Evolutionary conservation across 2,329 filamentous ascomycete species (phyloP).

Genomic region (Alternaria sp.): DNA sequence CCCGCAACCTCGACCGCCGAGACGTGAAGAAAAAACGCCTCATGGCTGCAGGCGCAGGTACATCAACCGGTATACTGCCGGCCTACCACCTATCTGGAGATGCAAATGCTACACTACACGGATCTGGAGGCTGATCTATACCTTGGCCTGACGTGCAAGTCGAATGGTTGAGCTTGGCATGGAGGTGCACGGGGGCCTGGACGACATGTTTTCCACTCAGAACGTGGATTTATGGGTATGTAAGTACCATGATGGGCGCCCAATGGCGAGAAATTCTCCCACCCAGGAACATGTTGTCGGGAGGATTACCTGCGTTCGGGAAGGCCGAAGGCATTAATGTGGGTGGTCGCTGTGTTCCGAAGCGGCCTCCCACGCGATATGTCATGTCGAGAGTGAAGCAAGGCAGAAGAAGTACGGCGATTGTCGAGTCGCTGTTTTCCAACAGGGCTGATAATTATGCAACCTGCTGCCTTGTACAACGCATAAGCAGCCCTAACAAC

Average conservation of each 20-base stretch:
- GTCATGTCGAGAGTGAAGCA: slow-evolving; percentile 10
- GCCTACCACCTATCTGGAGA: slow-evolving; percentile 2
- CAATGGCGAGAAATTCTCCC: slow-evolving; percentile 26
- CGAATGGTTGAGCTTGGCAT: slow-evolving; percentile 23
- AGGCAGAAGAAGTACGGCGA: neutral
- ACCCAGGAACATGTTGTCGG: slow-evolving; percentile 18
- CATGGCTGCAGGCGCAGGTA: slow-evolving; percentile 10
- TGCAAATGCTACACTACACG: slow-evolving; percentile 15
- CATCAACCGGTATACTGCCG: slow-evolving; percentile 5
- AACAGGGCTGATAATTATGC: neutral
- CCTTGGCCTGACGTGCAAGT: slow-evolving; percentile 24
- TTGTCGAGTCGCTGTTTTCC: neutral
- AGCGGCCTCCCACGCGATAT: slow-evolving; percentile 9
- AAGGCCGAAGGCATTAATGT: slow-evolving; percentile 7
- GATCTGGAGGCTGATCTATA: slow-evolving; percentile 7
- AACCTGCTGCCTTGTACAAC: neutral
- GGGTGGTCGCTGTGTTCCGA: neutral
- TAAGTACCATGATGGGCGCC: slow-evolving; percentile 41
- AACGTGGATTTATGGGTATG: neutral
- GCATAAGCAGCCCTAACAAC: neutral
- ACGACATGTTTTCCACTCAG: slow-evolving; percentile 12
- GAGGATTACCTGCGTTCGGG: slow-evolving; percentile 18
- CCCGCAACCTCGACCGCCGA: slow-evolving; percentile 16
- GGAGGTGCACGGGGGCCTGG: slow-evolving; percentile 11
- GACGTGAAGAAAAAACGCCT: slow-evolving; percentile 20